These are phyloP conservation scores for Mimosa pudica DNA, from an alignment of 306 rosid species.

Conservation along the genomic window DNA sequence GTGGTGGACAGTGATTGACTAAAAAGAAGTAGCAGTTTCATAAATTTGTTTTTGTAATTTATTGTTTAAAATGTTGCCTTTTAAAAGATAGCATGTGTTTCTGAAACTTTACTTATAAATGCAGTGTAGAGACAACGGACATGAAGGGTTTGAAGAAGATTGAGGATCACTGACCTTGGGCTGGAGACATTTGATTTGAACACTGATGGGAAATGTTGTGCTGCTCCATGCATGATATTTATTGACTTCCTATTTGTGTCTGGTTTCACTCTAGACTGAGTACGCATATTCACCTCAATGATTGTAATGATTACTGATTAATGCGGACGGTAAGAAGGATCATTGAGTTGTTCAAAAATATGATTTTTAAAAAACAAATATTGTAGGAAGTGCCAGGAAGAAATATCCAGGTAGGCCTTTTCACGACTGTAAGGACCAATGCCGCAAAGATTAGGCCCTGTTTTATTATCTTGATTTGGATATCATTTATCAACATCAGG, in stretches of 20 bases:
- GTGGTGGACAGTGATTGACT: not conserved
- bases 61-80: constrained; percentile 13
- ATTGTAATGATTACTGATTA: constrained; percentile 37
- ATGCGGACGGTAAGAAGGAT: constrained; percentile 23
- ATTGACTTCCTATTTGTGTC: constrained; percentile 35
- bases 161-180: constrained; percentile 66
- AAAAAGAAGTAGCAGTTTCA: constrained; percentile 4
- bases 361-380: no score
- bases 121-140: constrained; percentile 96
- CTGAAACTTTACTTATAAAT: constrained; percentile 40
- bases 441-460: not conserved
- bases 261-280: constrained; percentile 35
- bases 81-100: constrained; percentile 12
- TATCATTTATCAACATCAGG: not conserved
- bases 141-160: constrained; percentile 99
- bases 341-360: not conserved
- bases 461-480: not conserved
- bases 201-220: constrained; percentile 39
- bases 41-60: constrained; percentile 3
- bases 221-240: constrained; percentile 37
- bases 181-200: constrained; percentile 32
- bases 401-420: constrained; percentile 17
- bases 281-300: constrained; percentile 26
- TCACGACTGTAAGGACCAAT: constrained; percentile 14
- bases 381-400: constrained; percentile 20